A percentile compares a stretch with the other conserved stretches of the same genome.
These are phyloP conservation scores for Guadua angustifolia DNA, from an alignment of 176 grass and related monocot genomes.

Conservation along the genomic window DNA sequence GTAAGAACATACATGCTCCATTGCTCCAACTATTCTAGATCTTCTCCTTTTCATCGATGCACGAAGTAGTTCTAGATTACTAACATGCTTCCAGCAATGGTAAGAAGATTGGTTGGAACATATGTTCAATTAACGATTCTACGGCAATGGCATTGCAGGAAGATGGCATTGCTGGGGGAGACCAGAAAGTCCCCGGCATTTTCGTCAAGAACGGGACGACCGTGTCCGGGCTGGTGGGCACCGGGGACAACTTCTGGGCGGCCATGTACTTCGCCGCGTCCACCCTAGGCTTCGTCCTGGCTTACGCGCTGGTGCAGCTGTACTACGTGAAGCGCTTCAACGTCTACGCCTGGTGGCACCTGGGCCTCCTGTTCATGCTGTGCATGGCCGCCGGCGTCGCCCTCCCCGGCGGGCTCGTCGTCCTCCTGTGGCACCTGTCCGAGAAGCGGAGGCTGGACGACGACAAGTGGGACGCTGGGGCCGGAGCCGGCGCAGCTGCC, in stretches of 20 bases:
- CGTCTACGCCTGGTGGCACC: conserved; percentile 83
- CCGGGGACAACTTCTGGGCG: conserved; percentile 80
- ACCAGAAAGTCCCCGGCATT: conserved; percentile 51
- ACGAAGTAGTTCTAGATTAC: not conserved
- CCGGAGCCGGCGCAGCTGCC: conserved; percentile 5
- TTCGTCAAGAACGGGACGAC: conserved; percentile 64
- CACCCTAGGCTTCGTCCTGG: conserved; percentile 69
- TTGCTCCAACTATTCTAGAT: not conserved
- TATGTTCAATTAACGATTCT: not conserved
- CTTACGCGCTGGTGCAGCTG: conserved; percentile 62
- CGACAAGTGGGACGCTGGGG: conserved; percentile 42
- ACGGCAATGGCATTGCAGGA: conserved; percentile 60
- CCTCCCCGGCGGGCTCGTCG: conserved; percentile 65
- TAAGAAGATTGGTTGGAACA: conserved; percentile 3
- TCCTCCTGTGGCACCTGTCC: conserved; percentile 74
- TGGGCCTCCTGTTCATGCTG: conserved; percentile 68
- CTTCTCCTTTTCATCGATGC: not conserved
- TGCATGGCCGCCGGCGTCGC: conserved; percentile 74
- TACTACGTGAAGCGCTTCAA: conserved; percentile 73
- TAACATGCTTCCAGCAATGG: not conserved
- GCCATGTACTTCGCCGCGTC: conserved; percentile 73
- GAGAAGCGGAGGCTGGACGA: conserved; percentile 57
- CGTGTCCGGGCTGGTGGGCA: conserved; percentile 90
- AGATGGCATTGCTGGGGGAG: conserved; percentile 62
- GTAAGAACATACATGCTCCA: conserved; percentile 42